Base-by-base conservation (phyloP, 257 asterid species). In the Verbena officinalis region DNA sequence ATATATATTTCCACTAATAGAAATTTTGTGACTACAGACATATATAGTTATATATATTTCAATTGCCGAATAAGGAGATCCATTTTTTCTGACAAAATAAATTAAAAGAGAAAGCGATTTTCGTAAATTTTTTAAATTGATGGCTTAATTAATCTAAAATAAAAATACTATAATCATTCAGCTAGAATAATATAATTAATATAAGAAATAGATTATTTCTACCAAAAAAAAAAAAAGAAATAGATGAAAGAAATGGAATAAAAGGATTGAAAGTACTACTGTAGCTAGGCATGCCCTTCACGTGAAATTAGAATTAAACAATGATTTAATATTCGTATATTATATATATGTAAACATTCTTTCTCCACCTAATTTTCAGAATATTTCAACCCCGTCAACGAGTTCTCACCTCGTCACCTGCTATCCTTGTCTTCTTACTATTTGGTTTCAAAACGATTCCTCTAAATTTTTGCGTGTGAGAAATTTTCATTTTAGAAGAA, bases 341-440 rank as follows among this genome's bases (percentile, higher is more conserved):
- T n/a, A n/a, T n/a, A n/a, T n/a, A n/a, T n/a, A n/a, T 48, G 43
- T 11, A 75, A 67, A 62, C 72, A 65, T 45, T 65, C 66, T 58
- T 16, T 40, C 31, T 15, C 54, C 52, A 36, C 58, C 58, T 44
- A 56, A 39, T 67, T 43, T 22, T 12, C 38, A 23, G 39, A 73
- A 67, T 14, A 78, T 64, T 55, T 67, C 19, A 73, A 73, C 67
- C 72, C 55, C 81, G 77, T 80, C 79, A 81, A 77, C 69, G 63
- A 72, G 68, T 73, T 67, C 79, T 67, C 81, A 59, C 73, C 77
- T 79, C 80, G 77, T 78, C 84, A 81, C 82, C 88, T 70, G 71
- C 77, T 67, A 74, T 70, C 80, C 78, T 88, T 87, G 97, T 82
- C 95, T 72, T 53, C 55, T 69, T 59, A 65, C 79, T 63, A 70